A percentile compares a stretch with the other conserved stretches of the same genome.
These are phyloP conservation scores for Perkinsus olseni DNA, from an alignment of 169 alveolate species.

Conservation along the genomic window DNA sequence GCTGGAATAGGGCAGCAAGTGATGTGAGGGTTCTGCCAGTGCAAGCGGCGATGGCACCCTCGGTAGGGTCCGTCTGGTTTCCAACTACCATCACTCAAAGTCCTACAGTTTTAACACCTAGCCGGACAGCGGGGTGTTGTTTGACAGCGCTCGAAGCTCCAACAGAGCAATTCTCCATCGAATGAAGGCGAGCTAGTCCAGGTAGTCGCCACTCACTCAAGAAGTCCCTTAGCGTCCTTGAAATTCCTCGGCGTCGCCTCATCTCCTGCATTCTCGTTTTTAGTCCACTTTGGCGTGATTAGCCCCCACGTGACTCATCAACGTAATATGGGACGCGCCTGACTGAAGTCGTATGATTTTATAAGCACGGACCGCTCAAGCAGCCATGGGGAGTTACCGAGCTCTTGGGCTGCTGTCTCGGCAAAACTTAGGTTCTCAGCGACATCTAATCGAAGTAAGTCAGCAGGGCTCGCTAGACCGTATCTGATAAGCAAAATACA, in stretches of 20 bases:
- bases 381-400: not conserved
- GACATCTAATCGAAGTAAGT: not conserved
- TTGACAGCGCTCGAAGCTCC: too few relatives aligned
- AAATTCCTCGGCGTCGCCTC: not conserved
- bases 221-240: not conserved
- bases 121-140: too few relatives aligned
- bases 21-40: too few relatives aligned
- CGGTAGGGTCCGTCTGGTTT: too few relatives aligned
- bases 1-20: too few relatives aligned
- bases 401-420: not conserved
- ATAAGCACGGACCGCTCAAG: too few relatives aligned
- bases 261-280: not conserved
- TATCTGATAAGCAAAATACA: not conserved
- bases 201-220: not conserved
- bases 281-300: not conserved
- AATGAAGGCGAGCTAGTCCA: not conserved
- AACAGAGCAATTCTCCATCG: too few relatives aligned
- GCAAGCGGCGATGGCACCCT: too few relatives aligned
- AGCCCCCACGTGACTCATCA: not conserved
- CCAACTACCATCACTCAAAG: too few relatives aligned
- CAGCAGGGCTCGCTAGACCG: not conserved
- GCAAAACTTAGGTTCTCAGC: not conserved
- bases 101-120: too few relatives aligned
- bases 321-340: not conserved
- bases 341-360: not conserved